Base-by-base conservation (phyloP, 2,329 filamentous ascomycete species). In the Periconia digitata region DNA sequence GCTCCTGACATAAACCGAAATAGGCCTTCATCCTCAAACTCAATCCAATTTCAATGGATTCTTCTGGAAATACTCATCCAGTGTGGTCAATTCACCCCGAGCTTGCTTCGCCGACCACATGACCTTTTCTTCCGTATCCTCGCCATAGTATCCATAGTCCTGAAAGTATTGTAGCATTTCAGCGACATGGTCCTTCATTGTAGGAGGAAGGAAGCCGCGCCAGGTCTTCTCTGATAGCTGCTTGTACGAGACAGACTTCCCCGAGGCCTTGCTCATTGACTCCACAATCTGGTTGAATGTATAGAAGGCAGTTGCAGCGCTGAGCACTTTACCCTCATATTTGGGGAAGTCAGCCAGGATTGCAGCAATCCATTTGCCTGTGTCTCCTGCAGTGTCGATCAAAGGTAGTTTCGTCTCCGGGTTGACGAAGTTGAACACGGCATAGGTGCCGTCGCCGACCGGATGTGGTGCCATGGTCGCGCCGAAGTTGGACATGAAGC, bases 401-500 rank as follows among this genome's bases (percentile, higher is more conserved):
- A 59, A 55, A 1, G 56, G 53, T 7, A 56, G 49, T 23, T 49
- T 40, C 0, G 47, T 53, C 7, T 49, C 44, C 0, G 52, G 46
- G 10, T 34, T 32, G 45, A 57, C 53, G 5, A 54, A 27, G 37
- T 22, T 37, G 27, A 41, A 34, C 15, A 52, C 18, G 2, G 40
- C 35, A 29, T 47, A 53, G 16, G 38, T 40, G 8, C 49, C 44
- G n/a, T 18, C 22, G 7, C n/a, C 34, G 22, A 42, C 32, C 40
- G 46, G 39, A 13, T 46, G 24, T 12, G 24, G 24, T 12, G 24
- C 24, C 24, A 27, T 46, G 35, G 53, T 54, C 13, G 47, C 42
- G 15, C 44, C 38, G 18, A 58, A 44, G 27, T 58, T 58, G 39
- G 27, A 39, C 55, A 65, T 63, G 53, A 59, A 65, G 36, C 51